phyloP scores from a whole-genome alignment of 768 basidiomycete genomes.

The Phlebiopsis gigantea region DNA sequence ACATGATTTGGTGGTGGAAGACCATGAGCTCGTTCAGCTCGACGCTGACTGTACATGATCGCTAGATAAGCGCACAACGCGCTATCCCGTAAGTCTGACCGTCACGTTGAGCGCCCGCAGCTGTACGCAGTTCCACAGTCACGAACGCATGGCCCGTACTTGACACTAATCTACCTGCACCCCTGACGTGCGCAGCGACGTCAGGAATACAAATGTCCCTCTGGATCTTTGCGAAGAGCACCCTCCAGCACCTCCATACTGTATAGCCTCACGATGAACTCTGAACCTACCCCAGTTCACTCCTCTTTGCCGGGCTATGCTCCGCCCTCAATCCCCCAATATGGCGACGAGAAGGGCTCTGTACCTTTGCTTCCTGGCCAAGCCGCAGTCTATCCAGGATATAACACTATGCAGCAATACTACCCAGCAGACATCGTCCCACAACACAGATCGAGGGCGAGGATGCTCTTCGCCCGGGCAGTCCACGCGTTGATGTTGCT shows the following conservation, averaged over 20 bases:
- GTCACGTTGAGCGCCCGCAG: neutral
- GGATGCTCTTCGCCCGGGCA: neutral
- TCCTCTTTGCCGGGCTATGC: neutral
- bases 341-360: neutral
- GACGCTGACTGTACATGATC: neutral
- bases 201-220: neutral
- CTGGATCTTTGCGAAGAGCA: neutral
- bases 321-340: neutral
- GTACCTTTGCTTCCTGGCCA: neutral
- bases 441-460: neutral
- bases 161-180: neutral
- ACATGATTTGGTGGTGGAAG: neutral
- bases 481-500: neutral
- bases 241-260: neutral
- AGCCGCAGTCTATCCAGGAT: neutral
- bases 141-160: neutral
- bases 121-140: neutral
- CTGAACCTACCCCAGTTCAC: neutral
- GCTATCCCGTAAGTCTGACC: neutral
- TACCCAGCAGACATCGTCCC: neutral
- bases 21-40: neutral
- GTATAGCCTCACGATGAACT: neutral
- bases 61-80: neutral
- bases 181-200: neutral
- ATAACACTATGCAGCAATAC: neutral